A percentile compares a stretch with the other conserved stretches of the same genome.
Evolutionary conservation across 306 rosid species (phyloP).

Genomic region (Begonia masoniana): DNA sequence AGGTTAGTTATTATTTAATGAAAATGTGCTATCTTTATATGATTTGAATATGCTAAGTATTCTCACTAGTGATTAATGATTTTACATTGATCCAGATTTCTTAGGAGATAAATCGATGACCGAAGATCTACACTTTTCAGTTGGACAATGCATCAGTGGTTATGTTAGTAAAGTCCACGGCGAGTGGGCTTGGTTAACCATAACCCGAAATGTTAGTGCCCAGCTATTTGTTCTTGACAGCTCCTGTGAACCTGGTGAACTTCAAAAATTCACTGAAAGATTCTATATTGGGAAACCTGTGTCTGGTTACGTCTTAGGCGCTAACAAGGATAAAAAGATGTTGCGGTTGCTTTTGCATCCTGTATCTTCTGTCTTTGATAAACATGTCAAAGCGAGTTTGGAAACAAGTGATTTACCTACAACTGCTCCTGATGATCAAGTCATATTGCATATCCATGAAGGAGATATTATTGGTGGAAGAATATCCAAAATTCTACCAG

Average conservation of each 20-base stretch:
- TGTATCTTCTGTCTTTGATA: constrained; percentile 15
- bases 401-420: constrained; percentile 18
- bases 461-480: constrained; percentile 69
- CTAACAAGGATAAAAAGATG: constrained; percentile 49
- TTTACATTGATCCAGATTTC: constrained; percentile 36
- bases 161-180: constrained; percentile 65
- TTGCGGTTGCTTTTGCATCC: constrained; percentile 41
- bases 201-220: constrained; percentile 55
- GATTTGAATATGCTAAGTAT: too few relatives aligned
- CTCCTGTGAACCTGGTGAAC: constrained; percentile 65
- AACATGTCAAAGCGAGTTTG: constrained; percentile 12
- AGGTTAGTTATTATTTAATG: background rate
- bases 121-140: constrained; percentile 30
- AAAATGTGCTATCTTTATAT: background rate
- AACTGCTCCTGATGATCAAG: constrained; percentile 18
- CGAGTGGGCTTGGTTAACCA: constrained; percentile 76
- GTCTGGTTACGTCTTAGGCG: constrained; percentile 42
- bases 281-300: constrained; percentile 52
- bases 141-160: constrained; percentile 56
- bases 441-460: constrained; percentile 33
- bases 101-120: constrained; percentile 16
- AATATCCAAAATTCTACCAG: constrained; percentile 59
- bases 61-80: background rate
- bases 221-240: constrained; percentile 70
- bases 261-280: constrained; percentile 44